phyloP scores from a whole-genome alignment of 805 yeast species.

The Blastobotrys muscicola region DNA sequence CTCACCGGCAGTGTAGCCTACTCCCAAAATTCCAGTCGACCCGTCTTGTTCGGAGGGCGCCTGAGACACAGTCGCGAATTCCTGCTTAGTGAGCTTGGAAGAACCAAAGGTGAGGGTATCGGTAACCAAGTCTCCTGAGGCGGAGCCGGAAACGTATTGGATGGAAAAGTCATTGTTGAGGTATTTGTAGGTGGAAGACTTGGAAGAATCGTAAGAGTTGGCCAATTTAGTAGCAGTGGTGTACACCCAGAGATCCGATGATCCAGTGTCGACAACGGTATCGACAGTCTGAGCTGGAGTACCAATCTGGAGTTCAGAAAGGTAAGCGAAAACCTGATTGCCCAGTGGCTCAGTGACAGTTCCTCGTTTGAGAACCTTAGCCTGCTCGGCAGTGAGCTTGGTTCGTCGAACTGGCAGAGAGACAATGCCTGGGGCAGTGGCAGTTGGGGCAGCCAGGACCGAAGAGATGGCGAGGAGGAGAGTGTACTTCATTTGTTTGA shows the following conservation, averaged over 20 bases:
- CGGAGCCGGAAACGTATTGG: constrained; percentile 12
- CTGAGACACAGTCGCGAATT: constrained; percentile 9
- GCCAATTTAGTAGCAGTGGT: constrained; percentile 1
- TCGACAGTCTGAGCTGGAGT: constrained; percentile 34
- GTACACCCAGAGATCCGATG: constrained; percentile 41
- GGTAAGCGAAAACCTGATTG: constrained; percentile 4
- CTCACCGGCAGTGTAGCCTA: constrained; percentile 20
- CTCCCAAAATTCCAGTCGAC: constrained; percentile 18
- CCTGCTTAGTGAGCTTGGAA: constrained; percentile 36
- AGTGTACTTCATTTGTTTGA: no score
- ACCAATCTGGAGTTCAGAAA: constrained; percentile 28
- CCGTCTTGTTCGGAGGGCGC: neutral
- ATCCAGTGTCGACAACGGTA: constrained; percentile 40
- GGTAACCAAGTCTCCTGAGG: constrained; percentile 45
- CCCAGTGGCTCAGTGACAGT: neutral
- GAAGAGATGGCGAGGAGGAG: no score
- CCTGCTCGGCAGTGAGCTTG: neutral
- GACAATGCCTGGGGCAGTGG: neutral
- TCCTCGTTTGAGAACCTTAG: neutral
- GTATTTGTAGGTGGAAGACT: constrained; percentile 16
- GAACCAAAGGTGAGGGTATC: constrained; percentile 41
- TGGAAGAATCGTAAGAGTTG: constrained; percentile 2
- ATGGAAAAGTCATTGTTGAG: constrained; percentile 10
- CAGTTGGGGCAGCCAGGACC: neutral
- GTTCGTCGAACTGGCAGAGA: neutral